Percentiles rank a stretch among this genome's conserved stretches.
Evolutionary conservation across 2,329 filamentous ascomycete species (phyloP).

Genomic region (Geosmithia flava): DNA sequence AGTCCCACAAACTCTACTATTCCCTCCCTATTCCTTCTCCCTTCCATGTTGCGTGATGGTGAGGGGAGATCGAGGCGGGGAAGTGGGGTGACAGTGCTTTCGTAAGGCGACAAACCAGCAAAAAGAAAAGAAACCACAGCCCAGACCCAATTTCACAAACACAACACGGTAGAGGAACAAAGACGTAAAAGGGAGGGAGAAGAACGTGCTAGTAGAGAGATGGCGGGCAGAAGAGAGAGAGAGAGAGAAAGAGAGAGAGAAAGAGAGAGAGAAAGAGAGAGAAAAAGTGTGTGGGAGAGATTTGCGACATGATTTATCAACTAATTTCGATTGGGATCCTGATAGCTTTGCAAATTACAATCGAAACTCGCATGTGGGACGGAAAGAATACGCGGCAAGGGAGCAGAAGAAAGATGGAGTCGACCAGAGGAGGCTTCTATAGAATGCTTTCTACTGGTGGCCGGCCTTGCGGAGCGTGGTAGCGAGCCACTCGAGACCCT

Average conservation of each 20-base stretch:
- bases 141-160: background rate
- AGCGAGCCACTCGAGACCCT: conserved; percentile 92
- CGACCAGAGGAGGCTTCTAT: conserved; percentile 18
- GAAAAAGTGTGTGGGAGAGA: background rate
- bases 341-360: conserved; percentile 46
- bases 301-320: conserved; percentile 16
- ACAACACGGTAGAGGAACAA: background rate
- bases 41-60: background rate
- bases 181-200: background rate
- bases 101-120: background rate
- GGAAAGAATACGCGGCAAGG: conserved; percentile 24
- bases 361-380: conserved; percentile 34
- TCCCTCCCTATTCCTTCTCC: background rate
- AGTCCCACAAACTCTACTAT: background rate
- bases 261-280: background rate
- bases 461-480: conserved; percentile 69
- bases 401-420: conserved; percentile 20
- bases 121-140: background rate
- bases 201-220: background rate
- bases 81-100: too few species aligned
- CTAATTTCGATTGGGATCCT: conserved; percentile 43
- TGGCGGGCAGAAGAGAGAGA: background rate
- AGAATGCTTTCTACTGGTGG: conserved; percentile 39
- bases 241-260: background rate
- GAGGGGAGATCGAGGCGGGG: too few species aligned